Conservation (phyloP, 2,329 filamentous ascomycete genomes). For the Mycosphaerella sp. region DNA sequence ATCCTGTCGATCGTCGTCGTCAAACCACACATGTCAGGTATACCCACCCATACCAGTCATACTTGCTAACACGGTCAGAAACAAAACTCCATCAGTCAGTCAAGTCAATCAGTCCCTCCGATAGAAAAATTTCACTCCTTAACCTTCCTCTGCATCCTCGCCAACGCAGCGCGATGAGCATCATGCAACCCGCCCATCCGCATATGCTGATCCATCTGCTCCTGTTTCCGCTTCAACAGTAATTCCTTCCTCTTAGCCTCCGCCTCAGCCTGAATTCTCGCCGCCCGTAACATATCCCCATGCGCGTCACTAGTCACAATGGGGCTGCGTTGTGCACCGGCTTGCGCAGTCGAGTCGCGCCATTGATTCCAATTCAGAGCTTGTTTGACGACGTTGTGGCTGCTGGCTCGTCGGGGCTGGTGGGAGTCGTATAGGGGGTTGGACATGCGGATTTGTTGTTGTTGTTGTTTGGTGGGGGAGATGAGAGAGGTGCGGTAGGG, state of each 20-base stretch:
- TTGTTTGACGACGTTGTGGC: conserved; percentile 44
- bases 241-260: conserved; percentile 51
- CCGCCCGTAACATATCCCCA: conserved; percentile 52
- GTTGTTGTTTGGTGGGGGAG: conserved; percentile 6
- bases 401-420: conserved; percentile 47
- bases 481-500: neutral
- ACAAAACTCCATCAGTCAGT: too few species aligned
- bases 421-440: conserved; percentile 46
- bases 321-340: conserved; percentile 14
- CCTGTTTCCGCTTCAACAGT: conserved; percentile 52
- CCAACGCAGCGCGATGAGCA: conserved; percentile 70
- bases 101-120: too few species aligned
- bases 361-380: conserved; percentile 39
- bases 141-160: conserved; percentile 62
- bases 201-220: conserved; percentile 69
- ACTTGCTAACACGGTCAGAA: too few species aligned
- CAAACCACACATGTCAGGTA: too few species aligned
- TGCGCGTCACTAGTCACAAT: conserved; percentile 29
- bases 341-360: conserved; percentile 54
- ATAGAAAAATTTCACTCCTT: too few species aligned
- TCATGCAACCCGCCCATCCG: conserved; percentile 66
- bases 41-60: too few species aligned
- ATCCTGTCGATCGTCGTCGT: too few species aligned
- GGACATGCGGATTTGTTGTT: conserved; percentile 6
- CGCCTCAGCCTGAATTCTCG: conserved; percentile 53